Percentiles rank a stretch among this genome's conserved stretches.
These are phyloP conservation scores for Tardiomyces depauwii DNA, from an alignment of 1,139 yeast genomes.

Conservation along the genomic window DNA sequence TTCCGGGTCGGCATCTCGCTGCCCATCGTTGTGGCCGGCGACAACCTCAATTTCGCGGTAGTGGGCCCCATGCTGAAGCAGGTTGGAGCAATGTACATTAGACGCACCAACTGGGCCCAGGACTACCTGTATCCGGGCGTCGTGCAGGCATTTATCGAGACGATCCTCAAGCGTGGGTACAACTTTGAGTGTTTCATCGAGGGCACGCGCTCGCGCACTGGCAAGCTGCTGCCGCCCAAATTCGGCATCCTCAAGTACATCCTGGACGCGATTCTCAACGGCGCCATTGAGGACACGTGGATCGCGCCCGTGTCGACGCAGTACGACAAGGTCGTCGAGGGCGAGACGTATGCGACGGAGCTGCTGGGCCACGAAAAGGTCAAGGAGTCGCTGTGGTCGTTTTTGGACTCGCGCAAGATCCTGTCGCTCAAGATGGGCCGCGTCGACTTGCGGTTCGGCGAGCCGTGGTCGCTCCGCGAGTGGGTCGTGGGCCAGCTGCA, in stretches of 20 bases:
- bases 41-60: constrained; percentile 52
- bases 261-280: constrained; percentile 35
- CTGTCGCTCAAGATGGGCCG: constrained; percentile 30
- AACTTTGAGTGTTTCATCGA: constrained; percentile 56
- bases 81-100: constrained; percentile 33
- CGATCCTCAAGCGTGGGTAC: constrained; percentile 38
- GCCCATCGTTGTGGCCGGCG: constrained; percentile 60
- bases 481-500: constrained; percentile 25
- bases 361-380: constrained; percentile 50
- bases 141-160: constrained; percentile 44
- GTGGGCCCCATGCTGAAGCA: constrained; percentile 36
- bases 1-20: constrained; percentile 45
- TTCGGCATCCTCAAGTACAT: constrained; percentile 51
- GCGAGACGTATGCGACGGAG: constrained; percentile 52
- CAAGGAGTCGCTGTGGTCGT: constrained; percentile 26
- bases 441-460: constrained; percentile 31
- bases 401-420: constrained; percentile 26
- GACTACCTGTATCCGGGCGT: constrained; percentile 45
- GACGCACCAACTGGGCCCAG: constrained; percentile 32
- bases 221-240: constrained; percentile 52
- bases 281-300: constrained; percentile 34
- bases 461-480: constrained; percentile 30
- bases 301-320: constrained; percentile 52
- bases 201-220: constrained; percentile 59
- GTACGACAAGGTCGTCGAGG: constrained; percentile 57